Base-by-base conservation (phyloP, 169 alveolate genomes). In the Plasmodium relictum region DNA sequence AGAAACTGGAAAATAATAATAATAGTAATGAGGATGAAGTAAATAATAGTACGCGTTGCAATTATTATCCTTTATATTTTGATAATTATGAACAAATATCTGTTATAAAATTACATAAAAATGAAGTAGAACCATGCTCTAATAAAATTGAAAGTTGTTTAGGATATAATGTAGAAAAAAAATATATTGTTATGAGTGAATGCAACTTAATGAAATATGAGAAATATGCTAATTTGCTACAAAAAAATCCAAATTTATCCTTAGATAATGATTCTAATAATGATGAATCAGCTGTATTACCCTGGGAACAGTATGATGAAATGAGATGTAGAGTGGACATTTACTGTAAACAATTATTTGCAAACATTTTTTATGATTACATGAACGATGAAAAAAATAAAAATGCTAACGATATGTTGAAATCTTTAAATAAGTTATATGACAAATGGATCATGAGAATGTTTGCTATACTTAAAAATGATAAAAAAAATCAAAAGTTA, bases 261-360 rank as follows among this genome's bases (percentile, higher is more conserved):
- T 39, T 86, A 59, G 92, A 86, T 54, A 61, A 61, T 63, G 74
- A 69, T 42, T 63, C 76, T 0, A 70, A 42, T 37, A 68, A 68
- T 42, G 54, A 71, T 39, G 83, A 68, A 16, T 68, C 59, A 8
- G 68, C 88, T 12, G 18, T 52, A 12, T 26, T 86, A 22, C 87
- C 92, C 12, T 86, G 92, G 92, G 92, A 86, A 22, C 92, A 86
- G 50, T 86, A 86, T 50, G 92, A 86, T 52, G 92, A 86, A 59
- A 45, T 86, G 70, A 71, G 92, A 71, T 70, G 69, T 70, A 20
- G 92, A 26, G 74, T 72, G 0, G 92, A 86, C 66, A 45, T 86
- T 44, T 71, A 24, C 44, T 86, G 92, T 44, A 86, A 86, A 58
- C 92, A 86, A 42, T 63, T 86, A 71, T 86, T 70, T 86, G 88